A percentile compares a stretch with the other conserved stretches of the same genome.
Conservation (phyloP, 1,284 basidiomycete species). For the Somion occarium region DNA sequence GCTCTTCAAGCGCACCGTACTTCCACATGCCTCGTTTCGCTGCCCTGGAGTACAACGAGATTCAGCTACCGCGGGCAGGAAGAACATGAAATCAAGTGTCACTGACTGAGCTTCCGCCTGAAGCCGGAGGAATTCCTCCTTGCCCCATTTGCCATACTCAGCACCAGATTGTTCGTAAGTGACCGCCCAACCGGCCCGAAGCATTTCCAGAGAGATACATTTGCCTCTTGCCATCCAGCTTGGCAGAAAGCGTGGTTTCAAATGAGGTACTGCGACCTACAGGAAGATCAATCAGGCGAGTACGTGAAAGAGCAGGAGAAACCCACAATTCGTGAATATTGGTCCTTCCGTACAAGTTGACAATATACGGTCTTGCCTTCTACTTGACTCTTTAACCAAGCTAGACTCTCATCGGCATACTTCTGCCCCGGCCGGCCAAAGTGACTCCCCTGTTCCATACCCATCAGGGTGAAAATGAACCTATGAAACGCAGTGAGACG, state of each 20-base stretch:
- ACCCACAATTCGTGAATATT: constrained; percentile 75
- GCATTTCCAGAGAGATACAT: constrained; percentile 72
- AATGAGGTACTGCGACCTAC: constrained; percentile 65
- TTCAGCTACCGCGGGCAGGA: background rate
- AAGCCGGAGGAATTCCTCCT: constrained; percentile 54
- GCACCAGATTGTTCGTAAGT: constrained; percentile 76
- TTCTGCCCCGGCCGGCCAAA: constrained; percentile 79
- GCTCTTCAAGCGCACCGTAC: constrained; percentile 51
- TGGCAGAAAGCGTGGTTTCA: constrained; percentile 45
- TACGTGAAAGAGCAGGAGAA: background rate
- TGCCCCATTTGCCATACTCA: constrained; percentile 62
- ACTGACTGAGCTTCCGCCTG: constrained; percentile 69
- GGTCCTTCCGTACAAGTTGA: constrained; percentile 72
- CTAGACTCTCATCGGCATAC: constrained; percentile 63
- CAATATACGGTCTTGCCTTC: constrained; percentile 59
- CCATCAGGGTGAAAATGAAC: too few relatives aligned
- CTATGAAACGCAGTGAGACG: constrained; percentile 7
- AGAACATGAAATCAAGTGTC: background rate
- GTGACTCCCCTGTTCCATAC: constrained; percentile 68
- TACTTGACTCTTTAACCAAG: constrained; percentile 62
- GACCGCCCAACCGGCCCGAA: constrained; percentile 69
- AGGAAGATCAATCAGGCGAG: background rate
- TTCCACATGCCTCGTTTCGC: constrained; percentile 72
- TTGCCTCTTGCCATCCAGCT: constrained; percentile 43
- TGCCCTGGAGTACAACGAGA: constrained; percentile 32